Base-by-base conservation (phyloP, 305 asterid species). In the Stenogyne calaminthoides region DNA sequence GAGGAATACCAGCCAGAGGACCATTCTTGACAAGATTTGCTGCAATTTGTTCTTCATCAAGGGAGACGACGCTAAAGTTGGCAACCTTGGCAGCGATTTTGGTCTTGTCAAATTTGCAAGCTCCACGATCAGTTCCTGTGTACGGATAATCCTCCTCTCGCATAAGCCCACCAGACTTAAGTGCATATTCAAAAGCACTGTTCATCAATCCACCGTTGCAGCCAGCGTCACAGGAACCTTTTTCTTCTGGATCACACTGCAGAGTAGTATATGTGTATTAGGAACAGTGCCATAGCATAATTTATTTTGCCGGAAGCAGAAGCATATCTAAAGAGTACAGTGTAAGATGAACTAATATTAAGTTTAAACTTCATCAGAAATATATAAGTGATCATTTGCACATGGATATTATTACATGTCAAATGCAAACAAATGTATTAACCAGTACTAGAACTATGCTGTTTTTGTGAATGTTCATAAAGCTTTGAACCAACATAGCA, bases 181-280 rank as follows among this genome's bases (percentile, higher is more conserved):
- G 85, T 0, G 98, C 81, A 84, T 93, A 93, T 52, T 93, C 94
- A 69, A 92, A 90, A 39, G 98, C 98, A 79, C 93, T 90, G 67
- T 90, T 93, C 98, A 93, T 93, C 68, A 93, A 82, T 37, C 98
- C 98, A 25, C 97, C 98, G 64, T 34, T 86, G 92, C 98, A 93
- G 29, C 98, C 98, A 0, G 93, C 76, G 66, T 91, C 98, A 19
- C 98, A 93, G 36, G 97, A 80, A 74, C 37, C 89, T 37, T 82
- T 74, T 47, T 89, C 97, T 74, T 88, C 97, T 51, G 95, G 97
- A 77, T 93, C 98, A 83, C 98, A 93, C 98, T 91, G 84, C 77
- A 71, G 54, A 34, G 62, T 12, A 22, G 52, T 11, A 22, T 52
- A 54, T 62, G 70, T 56, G 32, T 57, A 25, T 55, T 19, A n/a